Conservation (phyloP, 176 grass and related monocot genomes). For the Lolium perenne region DNA sequence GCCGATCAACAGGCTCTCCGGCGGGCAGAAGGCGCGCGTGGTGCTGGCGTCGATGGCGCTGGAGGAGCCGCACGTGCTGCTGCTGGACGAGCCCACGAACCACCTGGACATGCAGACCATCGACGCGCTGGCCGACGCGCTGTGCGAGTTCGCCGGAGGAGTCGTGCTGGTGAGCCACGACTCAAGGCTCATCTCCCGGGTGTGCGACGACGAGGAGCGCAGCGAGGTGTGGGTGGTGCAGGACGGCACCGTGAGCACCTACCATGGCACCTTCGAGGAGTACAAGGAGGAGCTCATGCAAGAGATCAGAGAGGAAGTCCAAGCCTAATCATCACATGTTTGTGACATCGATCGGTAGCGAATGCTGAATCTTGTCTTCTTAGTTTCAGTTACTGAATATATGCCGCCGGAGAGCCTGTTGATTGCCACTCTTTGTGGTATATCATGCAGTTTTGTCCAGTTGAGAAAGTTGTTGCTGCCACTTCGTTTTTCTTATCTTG, state of each 20-base stretch:
- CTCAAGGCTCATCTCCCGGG: constrained; percentile 14
- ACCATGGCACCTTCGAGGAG: constrained; percentile 8
- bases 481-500: too few relatives aligned
- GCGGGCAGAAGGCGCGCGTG: constrained; percentile 6
- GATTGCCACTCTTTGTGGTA: too few relatives aligned
- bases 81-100: constrained; percentile 8
- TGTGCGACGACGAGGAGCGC: constrained; percentile 1
- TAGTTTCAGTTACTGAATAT: not conserved
- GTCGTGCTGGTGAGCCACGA: constrained; percentile 16
- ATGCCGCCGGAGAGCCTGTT: too few relatives aligned
- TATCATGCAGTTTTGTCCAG: too few relatives aligned
- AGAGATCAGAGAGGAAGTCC: constrained; percentile 2
- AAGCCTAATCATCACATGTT: not conserved
- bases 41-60: constrained; percentile 16
- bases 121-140: constrained; percentile 7
- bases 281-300: constrained; percentile 3
- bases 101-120: constrained; percentile 16
- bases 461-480: too few relatives aligned
- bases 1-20: constrained; percentile 11
- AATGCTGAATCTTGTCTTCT: not conserved
- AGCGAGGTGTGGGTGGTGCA: constrained; percentile 19
- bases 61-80: constrained; percentile 14
- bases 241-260: not conserved
- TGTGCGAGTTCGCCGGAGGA: constrained; percentile 1
- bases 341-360: not conserved